Evolutionary conservation across 2,329 filamentous ascomycete genomes (phyloP).

Genomic region (Fusarium sp.): DNA sequence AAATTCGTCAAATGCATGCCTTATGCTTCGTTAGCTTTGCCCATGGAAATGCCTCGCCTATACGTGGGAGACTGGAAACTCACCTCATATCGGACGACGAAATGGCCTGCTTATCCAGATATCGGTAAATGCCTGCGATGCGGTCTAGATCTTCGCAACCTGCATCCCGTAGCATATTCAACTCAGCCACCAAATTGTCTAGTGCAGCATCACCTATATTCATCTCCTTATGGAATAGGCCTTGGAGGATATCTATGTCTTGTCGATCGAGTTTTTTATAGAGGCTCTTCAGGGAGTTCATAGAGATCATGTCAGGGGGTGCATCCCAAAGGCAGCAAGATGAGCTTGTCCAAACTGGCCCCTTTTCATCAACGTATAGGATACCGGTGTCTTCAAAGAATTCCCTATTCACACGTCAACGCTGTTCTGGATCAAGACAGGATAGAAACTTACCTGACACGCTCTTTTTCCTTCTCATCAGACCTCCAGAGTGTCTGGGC

Average conservation of each 20-base stretch:
- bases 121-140: slow-evolving; percentile 5
- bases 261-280: neutral
- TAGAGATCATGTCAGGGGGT: slow-evolving; percentile 1
- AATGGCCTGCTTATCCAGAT: neutral
- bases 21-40: neutral
- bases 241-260: neutral
- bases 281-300: neutral
- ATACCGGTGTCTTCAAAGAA: slow-evolving; percentile 9
- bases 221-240: neutral
- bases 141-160: slow-evolving; percentile 3
- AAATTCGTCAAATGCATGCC: slow-evolving; percentile 11
- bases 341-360: neutral
- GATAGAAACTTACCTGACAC: neutral
- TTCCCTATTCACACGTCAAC: neutral
- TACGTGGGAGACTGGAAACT: neutral
- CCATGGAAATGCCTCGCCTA: too few species aligned
- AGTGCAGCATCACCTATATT: slow-evolving; percentile 4
- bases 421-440: neutral
- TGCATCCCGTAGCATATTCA: neutral
- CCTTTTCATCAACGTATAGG: neutral
- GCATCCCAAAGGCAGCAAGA: slow-evolving; percentile 10
- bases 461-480: neutral
- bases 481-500: too few species aligned
- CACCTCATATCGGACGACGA: slow-evolving; percentile 8
- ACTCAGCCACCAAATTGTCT: slow-evolving; percentile 6